phyloP scores from a whole-genome alignment of 2,329 filamentous ascomycete genomes.

The Alternaria infectoria region DNA sequence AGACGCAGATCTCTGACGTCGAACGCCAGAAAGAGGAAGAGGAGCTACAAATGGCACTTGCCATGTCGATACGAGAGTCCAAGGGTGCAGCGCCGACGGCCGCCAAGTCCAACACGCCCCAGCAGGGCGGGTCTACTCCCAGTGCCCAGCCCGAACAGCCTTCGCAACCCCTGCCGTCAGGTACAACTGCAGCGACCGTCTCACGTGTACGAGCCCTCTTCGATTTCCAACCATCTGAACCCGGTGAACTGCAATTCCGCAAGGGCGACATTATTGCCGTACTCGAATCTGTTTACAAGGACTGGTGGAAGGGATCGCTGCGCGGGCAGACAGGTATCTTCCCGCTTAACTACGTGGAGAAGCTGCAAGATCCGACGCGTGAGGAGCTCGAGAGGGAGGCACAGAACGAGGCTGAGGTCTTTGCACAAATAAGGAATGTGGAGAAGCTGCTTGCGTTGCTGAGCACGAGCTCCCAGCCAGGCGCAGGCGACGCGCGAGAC shows the following conservation, averaged over 20 bases:
- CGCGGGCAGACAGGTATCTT: constrained; percentile 97
- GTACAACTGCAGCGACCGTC: constrained; percentile 94
- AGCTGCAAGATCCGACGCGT: constrained; percentile 89
- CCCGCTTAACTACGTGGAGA: constrained; percentile 98
- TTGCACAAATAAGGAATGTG: constrained; percentile 77
- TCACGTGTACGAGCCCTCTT: constrained; percentile 92
- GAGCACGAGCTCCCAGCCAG: constrained; percentile 71
- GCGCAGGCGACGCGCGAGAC: constrained; percentile 73
- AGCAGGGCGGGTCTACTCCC: constrained; percentile 36
- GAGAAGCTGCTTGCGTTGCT: constrained; percentile 85
- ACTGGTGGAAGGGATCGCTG: constrained; percentile 98
- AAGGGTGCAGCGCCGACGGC: constrained; percentile 50
- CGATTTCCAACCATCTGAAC: constrained; percentile 92
- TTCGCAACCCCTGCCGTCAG: constrained; percentile 69
- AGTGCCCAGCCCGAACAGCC: constrained; percentile 48
- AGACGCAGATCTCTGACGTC: constrained; percentile 85
- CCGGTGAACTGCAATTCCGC: constrained; percentile 92
- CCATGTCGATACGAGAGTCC: constrained; percentile 90
- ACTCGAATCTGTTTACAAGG: constrained; percentile 96
- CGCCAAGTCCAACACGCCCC: constrained; percentile 51
- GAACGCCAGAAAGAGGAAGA: constrained; percentile 97
- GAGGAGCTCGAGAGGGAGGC: constrained; percentile 95
- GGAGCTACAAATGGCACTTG: constrained; percentile 94
- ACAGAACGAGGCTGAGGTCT: constrained; percentile 87
- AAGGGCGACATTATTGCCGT: constrained; percentile 98